Base-by-base conservation (phyloP, 108 stramenopile species). In the Fragilariopsis cylindrus region DNA sequence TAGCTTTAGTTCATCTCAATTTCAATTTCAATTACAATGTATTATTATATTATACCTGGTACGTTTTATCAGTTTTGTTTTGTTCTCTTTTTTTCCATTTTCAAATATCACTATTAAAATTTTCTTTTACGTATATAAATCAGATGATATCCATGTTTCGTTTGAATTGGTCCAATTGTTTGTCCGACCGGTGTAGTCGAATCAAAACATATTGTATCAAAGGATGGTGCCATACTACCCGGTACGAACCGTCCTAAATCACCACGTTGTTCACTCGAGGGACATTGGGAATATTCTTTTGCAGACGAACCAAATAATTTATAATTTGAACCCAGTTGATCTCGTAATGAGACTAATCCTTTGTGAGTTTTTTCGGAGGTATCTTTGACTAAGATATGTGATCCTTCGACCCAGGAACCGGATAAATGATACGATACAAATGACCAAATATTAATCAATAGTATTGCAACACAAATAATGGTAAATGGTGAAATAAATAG, bases 121-220 rank as follows among this genome's bases (percentile, higher is more conserved):
- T 79, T 79, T 53, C 75, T 76, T 57, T 65, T 83, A 63, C 77
- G 78, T 53, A 90, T 81, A 77, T 80, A 87, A 70, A 90, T 90
- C n/a, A 90, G 72, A 75, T 90, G 90, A 75, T 76, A 90, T 8
- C 90, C 90, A 70, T 88, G 88, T 58, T 88, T 76, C 7, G 90
- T 90, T 62, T 85, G 84, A 57, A 90, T 71, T 0, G 90, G 90
- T 7, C 90, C 90, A 50, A 90, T 69, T 2, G 75, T 77, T 45
- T 70, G 54, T 3, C 72, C 69, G 9, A 80, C 69, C 48, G 79
- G 74, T 13, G 70, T 80, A 19, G 81, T 63, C 48, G 80, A 79
- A 66, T 81, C 77, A 69, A 90, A 90, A n/a, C 85, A 72, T 0
- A 77, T 76, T 76, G 77, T 19, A 67, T 90, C 87, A 75, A 90